phyloP scores from a whole-genome alignment of 2,329 filamentous ascomycete genomes.

The Beauveria scarabaeidicola region DNA sequence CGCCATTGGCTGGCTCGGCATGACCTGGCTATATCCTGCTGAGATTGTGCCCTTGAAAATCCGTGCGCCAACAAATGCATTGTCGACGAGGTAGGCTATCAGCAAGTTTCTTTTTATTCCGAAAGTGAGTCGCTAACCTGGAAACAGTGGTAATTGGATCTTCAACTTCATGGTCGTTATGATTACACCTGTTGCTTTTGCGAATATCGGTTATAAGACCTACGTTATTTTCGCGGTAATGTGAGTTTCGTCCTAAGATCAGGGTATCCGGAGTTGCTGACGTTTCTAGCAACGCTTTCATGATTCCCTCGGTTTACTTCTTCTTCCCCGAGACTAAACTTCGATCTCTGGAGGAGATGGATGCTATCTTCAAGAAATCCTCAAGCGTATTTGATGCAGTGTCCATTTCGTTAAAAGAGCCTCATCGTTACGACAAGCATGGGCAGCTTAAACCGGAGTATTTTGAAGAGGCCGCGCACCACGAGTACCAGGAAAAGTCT shows the following conservation, averaged over 20 bases:
- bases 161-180: constrained; percentile 11
- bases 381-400: constrained; percentile 7
- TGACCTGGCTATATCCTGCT: constrained; percentile 48
- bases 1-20: constrained; percentile 51
- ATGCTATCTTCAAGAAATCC: constrained; percentile 9
- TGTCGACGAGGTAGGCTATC: constrained; percentile 35
- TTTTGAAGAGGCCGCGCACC: constrained; percentile 2
- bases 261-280: background rate
- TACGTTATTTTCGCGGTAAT: constrained; percentile 9
- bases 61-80: constrained; percentile 32
- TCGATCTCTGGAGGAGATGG: constrained; percentile 8
- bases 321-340: constrained; percentile 10
- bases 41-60: constrained; percentile 39
- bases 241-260: background rate
- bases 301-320: constrained; percentile 9
- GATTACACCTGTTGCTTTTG: constrained; percentile 8
- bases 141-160: constrained; percentile 1
- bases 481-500: background rate
- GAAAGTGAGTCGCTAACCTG: background rate
- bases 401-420: background rate
- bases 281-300: constrained; percentile 2
- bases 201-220: constrained; percentile 7
- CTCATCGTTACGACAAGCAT: background rate
- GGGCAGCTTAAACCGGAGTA: constrained; percentile 1
- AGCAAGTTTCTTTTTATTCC: too few relatives aligned